These are phyloP conservation scores for Kwoniella shandongensis DNA, from an alignment of 768 basidiomycete species.

Conservation along the genomic window DNA sequence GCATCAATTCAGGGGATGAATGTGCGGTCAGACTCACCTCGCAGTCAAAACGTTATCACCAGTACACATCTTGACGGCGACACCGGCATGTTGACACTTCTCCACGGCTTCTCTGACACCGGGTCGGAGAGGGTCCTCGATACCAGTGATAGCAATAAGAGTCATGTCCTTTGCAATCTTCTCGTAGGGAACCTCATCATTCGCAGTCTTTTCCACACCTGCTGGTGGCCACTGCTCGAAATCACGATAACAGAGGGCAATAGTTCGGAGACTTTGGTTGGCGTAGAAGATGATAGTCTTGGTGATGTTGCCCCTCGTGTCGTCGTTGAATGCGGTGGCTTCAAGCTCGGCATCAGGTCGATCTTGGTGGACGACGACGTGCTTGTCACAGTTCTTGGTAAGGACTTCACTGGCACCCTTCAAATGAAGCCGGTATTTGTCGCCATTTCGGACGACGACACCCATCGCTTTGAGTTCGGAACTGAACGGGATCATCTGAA, in stretches of 20 bases:
- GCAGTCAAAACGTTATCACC: constrained; percentile 84
- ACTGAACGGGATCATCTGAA: constrained; percentile 92
- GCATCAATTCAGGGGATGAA: neutral
- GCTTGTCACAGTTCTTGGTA: constrained; percentile 68
- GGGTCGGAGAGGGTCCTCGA: constrained; percentile 90
- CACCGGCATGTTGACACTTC: constrained; percentile 83
- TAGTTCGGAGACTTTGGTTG: constrained; percentile 90
- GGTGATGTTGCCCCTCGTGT: constrained; percentile 73
- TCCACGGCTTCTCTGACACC: constrained; percentile 87
- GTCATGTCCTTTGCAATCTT: constrained; percentile 71
- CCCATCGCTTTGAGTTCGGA: constrained; percentile 94
- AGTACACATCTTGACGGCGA: constrained; percentile 96
- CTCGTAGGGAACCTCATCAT: constrained; percentile 59
- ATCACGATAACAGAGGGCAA: constrained; percentile 90
- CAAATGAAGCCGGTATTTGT: constrained; percentile 68
- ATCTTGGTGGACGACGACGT: constrained; percentile 65
- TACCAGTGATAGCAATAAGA: constrained; percentile 85
- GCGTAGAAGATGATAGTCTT: constrained; percentile 97
- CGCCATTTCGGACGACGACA: constrained; percentile 67
- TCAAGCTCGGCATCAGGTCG: constrained; percentile 56
- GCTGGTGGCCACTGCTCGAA: constrained; percentile 80
- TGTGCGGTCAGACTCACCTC: constrained; percentile 21
- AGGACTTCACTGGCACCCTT: constrained; percentile 96
- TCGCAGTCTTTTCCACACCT: constrained; percentile 16
- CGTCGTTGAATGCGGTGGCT: constrained; percentile 64